Conservation (phyloP, 305 asterid genomes). For the Caryopteris hybrid region DNA sequence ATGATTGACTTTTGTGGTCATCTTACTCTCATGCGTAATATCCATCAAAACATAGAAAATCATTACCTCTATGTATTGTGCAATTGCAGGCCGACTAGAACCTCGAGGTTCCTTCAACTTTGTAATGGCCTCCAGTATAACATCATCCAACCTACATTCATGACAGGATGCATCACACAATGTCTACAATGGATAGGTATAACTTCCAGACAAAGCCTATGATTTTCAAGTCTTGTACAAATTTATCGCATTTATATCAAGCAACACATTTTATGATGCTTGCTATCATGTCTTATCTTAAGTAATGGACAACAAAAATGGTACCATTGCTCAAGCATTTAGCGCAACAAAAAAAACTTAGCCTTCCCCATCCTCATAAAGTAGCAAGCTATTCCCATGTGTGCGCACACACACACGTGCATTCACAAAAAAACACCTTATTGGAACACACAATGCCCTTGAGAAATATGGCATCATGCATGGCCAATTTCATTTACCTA, state of each 20-base stretch:
- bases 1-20: not conserved
- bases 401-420: not conserved
- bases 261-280: not conserved
- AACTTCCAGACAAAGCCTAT: not conserved
- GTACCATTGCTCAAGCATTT: not conserved
- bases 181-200: not conserved
- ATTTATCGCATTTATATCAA: not conserved
- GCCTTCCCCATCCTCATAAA: not conserved
- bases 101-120: conserved; percentile 94
- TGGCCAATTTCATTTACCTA: not conserved
- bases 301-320: not conserved
- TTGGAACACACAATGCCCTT: not conserved
- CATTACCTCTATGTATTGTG: conserved; percentile 73
- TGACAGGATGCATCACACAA: conserved; percentile 5
- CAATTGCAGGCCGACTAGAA: conserved; percentile 60
- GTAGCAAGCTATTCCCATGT: not conserved
- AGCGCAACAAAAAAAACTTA: not conserved
- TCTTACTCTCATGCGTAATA: not conserved
- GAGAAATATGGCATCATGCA: conserved; percentile 1
- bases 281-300: not conserved
- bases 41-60: not conserved
- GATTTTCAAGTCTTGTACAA: not conserved
- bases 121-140: conserved; percentile 74
- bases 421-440: not conserved
- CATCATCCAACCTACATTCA: conserved; percentile 64